Conservation (phyloP, 371 early-diverging fungal genomes). For the Nematocida ausubeli region DNA sequence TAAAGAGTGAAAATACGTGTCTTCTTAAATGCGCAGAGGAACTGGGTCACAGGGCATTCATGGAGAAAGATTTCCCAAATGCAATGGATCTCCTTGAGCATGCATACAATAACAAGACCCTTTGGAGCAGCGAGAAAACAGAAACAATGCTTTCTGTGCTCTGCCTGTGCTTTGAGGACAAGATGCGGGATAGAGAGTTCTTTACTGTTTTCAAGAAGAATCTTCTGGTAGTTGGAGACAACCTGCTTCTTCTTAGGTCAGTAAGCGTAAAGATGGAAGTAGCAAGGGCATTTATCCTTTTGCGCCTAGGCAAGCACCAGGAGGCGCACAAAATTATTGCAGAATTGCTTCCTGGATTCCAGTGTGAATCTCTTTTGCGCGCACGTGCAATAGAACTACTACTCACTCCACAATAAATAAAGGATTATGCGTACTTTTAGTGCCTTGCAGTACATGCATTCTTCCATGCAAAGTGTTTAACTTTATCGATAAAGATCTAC, state of each 20-base stretch:
- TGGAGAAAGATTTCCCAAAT: slow-evolving; percentile 36
- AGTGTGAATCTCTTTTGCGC: slow-evolving; percentile 29
- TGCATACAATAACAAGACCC: slow-evolving; percentile 32
- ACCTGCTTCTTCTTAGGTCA: slow-evolving; percentile 41
- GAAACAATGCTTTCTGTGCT: slow-evolving; percentile 17
- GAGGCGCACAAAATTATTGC: slow-evolving; percentile 26
- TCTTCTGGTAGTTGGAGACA: slow-evolving; percentile 20
- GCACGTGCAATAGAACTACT: slow-evolving; percentile 38
- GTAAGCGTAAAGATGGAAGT: slow-evolving; percentile 39
- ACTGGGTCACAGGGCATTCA: slow-evolving; percentile 37
- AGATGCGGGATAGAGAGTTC: slow-evolving; percentile 10
- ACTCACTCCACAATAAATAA: slow-evolving; percentile 2
- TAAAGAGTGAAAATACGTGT: slow-evolving; percentile 5
- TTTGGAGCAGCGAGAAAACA: slow-evolving; percentile 28
- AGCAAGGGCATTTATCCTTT: slow-evolving; percentile 33
- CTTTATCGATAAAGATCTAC: no score
- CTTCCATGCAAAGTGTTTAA: no score
- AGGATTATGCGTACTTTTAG: not conserved
- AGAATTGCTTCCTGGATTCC: slow-evolving; percentile 19
- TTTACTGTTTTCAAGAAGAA: slow-evolving; percentile 29
- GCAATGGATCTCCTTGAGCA: slow-evolving; percentile 43
- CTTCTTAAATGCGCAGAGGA: slow-evolving; percentile 28
- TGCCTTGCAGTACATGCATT: no score
- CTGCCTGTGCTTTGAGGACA: slow-evolving; percentile 49
- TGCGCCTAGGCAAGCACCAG: slow-evolving; percentile 35